Conservation (phyloP, 768 basidiomycete species). For the Tricholoma bakamatsutake region DNA sequence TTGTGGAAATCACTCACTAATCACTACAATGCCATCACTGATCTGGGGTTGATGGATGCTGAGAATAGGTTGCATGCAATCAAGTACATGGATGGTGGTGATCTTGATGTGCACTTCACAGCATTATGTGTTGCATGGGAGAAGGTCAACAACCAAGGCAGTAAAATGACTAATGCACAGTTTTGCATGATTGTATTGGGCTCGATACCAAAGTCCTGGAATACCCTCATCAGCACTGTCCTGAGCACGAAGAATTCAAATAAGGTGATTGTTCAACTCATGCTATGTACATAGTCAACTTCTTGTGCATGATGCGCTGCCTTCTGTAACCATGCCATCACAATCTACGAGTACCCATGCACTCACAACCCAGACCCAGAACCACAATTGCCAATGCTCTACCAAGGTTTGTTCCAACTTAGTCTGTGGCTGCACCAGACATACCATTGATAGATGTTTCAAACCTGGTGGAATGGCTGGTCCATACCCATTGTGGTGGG, state of each 20-base stretch:
- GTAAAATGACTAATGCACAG: not conserved
- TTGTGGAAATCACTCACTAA: too few relatives aligned
- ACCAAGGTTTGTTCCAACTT: constrained; percentile 4
- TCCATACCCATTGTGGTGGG: constrained; percentile 12
- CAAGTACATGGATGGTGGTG: not conserved
- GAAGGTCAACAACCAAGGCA: not conserved
- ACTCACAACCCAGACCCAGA: not conserved
- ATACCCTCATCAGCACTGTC: not conserved
- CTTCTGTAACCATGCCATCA: not conserved
- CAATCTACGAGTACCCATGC: not conserved
- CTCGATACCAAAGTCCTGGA: not conserved
- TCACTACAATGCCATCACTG: not conserved
- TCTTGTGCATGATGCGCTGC: not conserved
- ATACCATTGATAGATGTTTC: constrained; percentile 11
- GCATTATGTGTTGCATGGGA: not conserved
- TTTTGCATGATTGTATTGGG: too few relatives aligned
- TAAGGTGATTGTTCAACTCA: not conserved
- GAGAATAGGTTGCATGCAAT: not conserved
- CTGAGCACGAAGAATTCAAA: not conserved
- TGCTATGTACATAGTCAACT: not conserved
- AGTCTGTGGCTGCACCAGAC: constrained; percentile 8
- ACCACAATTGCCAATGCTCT: not conserved
- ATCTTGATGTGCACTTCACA: not conserved
- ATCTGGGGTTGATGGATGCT: not conserved
- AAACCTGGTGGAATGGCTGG: constrained; percentile 14